Evolutionary conservation across 2,329 filamentous ascomycete genomes (phyloP).

Genomic region (Mariannaea elegans): DNA sequence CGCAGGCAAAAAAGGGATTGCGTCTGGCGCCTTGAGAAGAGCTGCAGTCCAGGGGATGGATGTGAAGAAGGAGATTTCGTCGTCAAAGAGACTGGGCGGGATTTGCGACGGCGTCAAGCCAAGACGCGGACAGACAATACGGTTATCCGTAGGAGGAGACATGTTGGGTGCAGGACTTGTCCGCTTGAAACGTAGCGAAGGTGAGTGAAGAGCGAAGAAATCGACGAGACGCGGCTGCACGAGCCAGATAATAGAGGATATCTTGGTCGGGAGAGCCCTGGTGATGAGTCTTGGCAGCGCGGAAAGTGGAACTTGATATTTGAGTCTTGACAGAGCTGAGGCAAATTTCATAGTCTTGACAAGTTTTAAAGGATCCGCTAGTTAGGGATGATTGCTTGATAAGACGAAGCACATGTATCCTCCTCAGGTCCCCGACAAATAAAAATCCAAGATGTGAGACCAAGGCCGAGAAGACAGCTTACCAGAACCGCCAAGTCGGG

Average conservation of each 20-base stretch:
- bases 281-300: conserved; percentile 22
- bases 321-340: conserved; percentile 18
- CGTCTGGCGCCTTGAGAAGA: conserved; percentile 38
- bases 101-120: conserved; percentile 40
- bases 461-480: background rate
- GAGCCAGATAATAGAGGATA: conserved; percentile 6
- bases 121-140: conserved; percentile 44
- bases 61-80: conserved; percentile 44
- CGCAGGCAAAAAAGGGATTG: conserved; percentile 46
- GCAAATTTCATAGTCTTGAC: conserved; percentile 24
- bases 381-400: background rate
- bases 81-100: conserved; percentile 37
- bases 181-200: conserved; percentile 13
- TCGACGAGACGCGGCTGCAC: background rate
- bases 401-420: background rate
- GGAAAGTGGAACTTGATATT: conserved; percentile 19
- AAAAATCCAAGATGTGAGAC: too few relatives aligned
- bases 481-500: background rate
- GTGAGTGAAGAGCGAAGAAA: conserved; percentile 12
- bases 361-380: background rate
- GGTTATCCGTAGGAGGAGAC: conserved; percentile 31
- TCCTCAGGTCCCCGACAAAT: too few relatives aligned
- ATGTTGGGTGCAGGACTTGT: conserved; percentile 25
- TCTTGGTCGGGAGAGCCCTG: conserved; percentile 21
- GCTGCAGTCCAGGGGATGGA: conserved; percentile 48